phyloP scores from a whole-genome alignment of 331 rosid genomes.

The Quercus phellos region DNA sequence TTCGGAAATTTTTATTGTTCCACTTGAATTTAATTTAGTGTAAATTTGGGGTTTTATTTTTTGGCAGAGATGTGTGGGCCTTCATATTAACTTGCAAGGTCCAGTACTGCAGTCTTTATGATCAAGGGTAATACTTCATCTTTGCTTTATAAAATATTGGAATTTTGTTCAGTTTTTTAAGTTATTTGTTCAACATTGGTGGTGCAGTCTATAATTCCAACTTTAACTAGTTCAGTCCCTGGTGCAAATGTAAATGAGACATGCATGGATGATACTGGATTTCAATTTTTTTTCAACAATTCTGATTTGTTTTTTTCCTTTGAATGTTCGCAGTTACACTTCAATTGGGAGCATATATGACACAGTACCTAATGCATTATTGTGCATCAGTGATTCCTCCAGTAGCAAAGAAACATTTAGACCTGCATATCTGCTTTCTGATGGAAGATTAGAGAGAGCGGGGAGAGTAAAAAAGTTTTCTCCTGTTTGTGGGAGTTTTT shows the following conservation, averaged over 20 bases:
- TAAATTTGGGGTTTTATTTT: conserved; percentile 23
- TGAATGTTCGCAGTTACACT: conserved; percentile 60
- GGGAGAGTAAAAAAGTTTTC: conserved; percentile 75
- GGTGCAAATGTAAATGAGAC: conserved; percentile 1
- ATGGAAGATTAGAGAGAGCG: conserved; percentile 95
- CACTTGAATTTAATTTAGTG: conserved; percentile 3
- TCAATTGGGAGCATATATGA: conserved; percentile 87
- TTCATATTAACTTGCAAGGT: conserved; percentile 79
- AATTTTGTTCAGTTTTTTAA: not conserved
- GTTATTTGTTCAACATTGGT: not conserved
- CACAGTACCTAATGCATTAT: conserved; percentile 80
- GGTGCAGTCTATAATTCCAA: not conserved
- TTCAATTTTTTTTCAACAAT: conserved; percentile 9
- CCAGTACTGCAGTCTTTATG: conserved; percentile 88
- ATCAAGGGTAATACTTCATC: conserved; percentile 76
- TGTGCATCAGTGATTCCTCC: conserved; percentile 40
- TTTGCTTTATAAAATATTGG: conserved; percentile 10
- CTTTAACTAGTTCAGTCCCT: not conserved
- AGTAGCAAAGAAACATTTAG: conserved; percentile 47
- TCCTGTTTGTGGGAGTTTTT: conserved; percentile 28
- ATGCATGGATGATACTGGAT: conserved; percentile 16
- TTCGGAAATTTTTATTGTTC: conserved; percentile 10
- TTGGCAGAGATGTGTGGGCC: conserved; percentile 92
- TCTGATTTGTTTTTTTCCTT: conserved; percentile 15
- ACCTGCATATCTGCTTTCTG: conserved; percentile 87